phyloP scores from a whole-genome alignment of 352 stramenopile genomes.

The Phytophthora sp. region DNA sequence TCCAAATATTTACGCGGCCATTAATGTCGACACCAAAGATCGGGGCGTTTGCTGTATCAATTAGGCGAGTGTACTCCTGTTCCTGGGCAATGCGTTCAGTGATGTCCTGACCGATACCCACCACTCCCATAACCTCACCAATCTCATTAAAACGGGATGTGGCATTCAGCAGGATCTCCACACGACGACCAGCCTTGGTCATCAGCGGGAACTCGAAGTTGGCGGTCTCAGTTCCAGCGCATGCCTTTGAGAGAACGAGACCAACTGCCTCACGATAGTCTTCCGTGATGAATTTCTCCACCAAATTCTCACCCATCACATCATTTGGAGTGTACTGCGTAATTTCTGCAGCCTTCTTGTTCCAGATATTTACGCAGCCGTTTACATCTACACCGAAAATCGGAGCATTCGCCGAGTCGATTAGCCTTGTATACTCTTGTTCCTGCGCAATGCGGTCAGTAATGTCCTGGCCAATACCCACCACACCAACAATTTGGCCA shows the following conservation, averaged over 20 bases:
- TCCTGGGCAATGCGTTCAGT: conserved; percentile 78
- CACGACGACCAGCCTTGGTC: conserved; percentile 12
- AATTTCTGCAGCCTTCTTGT: conserved; percentile 75
- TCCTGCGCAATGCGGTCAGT: conserved; percentile 82
- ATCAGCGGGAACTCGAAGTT: conserved; percentile 32
- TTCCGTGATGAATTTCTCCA: conserved; percentile 32
- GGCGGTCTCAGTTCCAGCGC: conserved; percentile 9
- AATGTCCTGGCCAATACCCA: conserved; percentile 77
- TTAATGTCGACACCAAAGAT: conserved; percentile 83
- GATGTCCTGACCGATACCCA: conserved; percentile 68
- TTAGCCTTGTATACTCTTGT: conserved; percentile 74
- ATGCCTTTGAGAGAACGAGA: conserved; percentile 21
- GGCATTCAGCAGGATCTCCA: conserved; percentile 25
- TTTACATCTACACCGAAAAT: conserved; percentile 73
- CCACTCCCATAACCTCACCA: conserved; percentile 18
- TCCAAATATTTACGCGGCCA: conserved; percentile 74
- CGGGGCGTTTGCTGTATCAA: conserved; percentile 58
- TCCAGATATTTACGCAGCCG: conserved; percentile 74
- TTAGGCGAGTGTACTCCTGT: conserved; percentile 69
- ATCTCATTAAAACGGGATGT: conserved; percentile 14
- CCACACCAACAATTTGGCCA: conserved; percentile 55
- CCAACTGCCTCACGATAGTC: conserved; percentile 26
- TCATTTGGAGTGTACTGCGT: conserved; percentile 49
- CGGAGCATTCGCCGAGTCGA: conserved; percentile 63
- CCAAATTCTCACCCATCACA: conserved; percentile 45